phyloP scores from a whole-genome alignment of 1,284 basidiomycete genomes.

The Leccinum fuscescens region DNA sequence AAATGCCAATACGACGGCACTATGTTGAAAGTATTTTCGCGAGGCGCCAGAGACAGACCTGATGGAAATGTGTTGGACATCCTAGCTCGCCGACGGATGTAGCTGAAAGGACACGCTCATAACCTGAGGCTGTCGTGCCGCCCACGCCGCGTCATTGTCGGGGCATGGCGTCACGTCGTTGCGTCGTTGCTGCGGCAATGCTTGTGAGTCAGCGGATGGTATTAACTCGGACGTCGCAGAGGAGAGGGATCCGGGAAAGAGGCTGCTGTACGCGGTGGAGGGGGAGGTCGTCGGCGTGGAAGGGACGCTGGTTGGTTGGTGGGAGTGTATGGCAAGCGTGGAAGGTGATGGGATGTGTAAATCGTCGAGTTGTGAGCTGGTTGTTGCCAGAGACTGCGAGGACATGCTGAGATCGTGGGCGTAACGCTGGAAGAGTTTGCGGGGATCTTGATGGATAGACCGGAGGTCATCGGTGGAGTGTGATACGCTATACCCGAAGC shows the following conservation, averaged over 20 bases:
- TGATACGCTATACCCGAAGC: no score
- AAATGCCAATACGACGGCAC: no score
- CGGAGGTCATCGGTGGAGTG: slow-evolving; percentile 19
- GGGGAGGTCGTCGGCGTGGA: slow-evolving; percentile 31
- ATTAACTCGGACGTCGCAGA: slow-evolving; percentile 31
- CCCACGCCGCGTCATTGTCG: no score
- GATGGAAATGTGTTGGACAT: no score
- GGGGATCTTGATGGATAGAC: slow-evolving; percentile 6
- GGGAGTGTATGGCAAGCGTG: slow-evolving; percentile 3
- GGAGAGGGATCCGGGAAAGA: slow-evolving; percentile 22
- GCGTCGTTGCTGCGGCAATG: no score
- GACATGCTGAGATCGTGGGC: slow-evolving; percentile 17
- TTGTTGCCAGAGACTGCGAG: slow-evolving; percentile 20
- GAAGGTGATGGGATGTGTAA: slow-evolving; percentile 5
- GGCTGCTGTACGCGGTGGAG: slow-evolving; percentile 23
- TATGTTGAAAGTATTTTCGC: no score
- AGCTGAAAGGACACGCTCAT: no score
- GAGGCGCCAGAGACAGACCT: no score
- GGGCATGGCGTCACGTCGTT: no score
- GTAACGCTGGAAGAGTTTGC: slow-evolving; percentile 13
- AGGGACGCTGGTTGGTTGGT: slow-evolving; percentile 16
- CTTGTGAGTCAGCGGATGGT: slow-evolving; percentile 3
- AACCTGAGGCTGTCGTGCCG: no score
- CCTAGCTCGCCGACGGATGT: no score
- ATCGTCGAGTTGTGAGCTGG: slow-evolving; percentile 13